Percentiles rank a stretch among this genome's conserved stretches.
Evolutionary conservation across 495 filamentous ascomycete genomes (phyloP).

Genomic region (Tuber melanosporum): DNA sequence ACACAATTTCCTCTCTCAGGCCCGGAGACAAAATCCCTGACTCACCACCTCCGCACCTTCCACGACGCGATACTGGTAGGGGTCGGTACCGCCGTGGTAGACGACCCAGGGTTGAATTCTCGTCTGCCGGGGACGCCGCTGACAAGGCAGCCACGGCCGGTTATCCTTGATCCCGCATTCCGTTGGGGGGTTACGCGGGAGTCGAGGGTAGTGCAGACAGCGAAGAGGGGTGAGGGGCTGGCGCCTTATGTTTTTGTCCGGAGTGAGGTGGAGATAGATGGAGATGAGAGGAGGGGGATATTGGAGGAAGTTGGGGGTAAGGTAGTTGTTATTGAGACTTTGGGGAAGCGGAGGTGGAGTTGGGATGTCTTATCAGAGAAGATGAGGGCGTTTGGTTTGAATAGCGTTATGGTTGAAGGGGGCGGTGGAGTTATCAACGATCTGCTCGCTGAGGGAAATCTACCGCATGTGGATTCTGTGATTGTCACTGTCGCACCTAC

Average conservation of each 20-base stretch:
- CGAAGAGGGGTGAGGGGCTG: conserved; percentile 59
- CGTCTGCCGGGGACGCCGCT: conserved; percentile 55
- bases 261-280: conserved; percentile 27
- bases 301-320: conserved; percentile 45
- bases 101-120: conserved; percentile 79
- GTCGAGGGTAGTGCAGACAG: conserved; percentile 59
- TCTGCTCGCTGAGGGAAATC: conserved; percentile 57
- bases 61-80: conserved; percentile 84
- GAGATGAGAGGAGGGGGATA: conserved; percentile 30
- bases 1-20: conserved; percentile 74
- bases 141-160: conserved; percentile 64
- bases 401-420: conserved; percentile 83
- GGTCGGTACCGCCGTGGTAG: conserved; percentile 71
- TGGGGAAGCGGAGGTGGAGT: background rate
- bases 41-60: conserved; percentile 72
- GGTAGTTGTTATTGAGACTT: conserved; percentile 38
- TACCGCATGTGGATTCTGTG: conserved; percentile 61
- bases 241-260: conserved; percentile 63
- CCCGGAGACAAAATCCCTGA: conserved; percentile 76
- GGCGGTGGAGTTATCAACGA: conserved; percentile 72
- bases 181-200: conserved; percentile 59
- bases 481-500: conserved; percentile 79
- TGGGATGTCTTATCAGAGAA: background rate
- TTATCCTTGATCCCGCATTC: conserved; percentile 67
- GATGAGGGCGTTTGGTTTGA: conserved; percentile 50